A percentile compares a stretch with the other conserved stretches of the same genome.
phyloP scores from a whole-genome alignment of 2,329 filamentous ascomycete species.

The Drechslerella coelobrocha region DNA sequence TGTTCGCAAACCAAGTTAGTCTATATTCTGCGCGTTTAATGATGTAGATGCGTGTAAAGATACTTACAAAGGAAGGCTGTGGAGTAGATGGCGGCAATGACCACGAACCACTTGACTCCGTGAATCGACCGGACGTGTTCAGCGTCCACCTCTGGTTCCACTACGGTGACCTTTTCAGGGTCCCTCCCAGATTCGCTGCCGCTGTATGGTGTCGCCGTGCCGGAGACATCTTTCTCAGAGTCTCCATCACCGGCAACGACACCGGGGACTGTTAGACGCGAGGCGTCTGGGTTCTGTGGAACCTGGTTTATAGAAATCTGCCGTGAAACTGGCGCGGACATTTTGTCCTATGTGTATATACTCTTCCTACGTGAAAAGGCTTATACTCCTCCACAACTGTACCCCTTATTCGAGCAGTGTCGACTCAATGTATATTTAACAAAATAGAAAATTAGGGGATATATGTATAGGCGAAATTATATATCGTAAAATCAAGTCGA shows the following conservation, averaged over 20 bases:
- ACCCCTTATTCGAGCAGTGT: background rate
- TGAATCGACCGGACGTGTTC: constrained; percentile 43
- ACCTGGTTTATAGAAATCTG: constrained; percentile 46
- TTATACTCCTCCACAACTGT: background rate
- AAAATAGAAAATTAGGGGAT: background rate
- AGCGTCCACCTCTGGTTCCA: constrained; percentile 6
- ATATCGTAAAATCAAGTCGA: background rate
- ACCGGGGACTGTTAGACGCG: constrained; percentile 19
- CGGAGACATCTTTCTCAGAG: constrained; percentile 38
- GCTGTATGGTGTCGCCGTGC: constrained; percentile 38
- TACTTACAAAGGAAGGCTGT: constrained; percentile 56
- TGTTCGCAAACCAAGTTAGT: constrained; percentile 34
- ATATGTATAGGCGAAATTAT: background rate
- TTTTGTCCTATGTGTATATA: constrained; percentile 2
- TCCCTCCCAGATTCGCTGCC: constrained; percentile 41
- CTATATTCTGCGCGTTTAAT: background rate
- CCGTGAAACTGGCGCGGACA: constrained; percentile 38
- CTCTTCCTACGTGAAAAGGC: background rate
- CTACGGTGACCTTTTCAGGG: constrained; percentile 25
- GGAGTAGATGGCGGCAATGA: constrained; percentile 54
- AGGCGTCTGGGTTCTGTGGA: constrained; percentile 18
- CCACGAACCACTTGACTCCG: constrained; percentile 53
- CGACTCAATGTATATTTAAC: background rate
- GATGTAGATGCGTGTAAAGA: background rate
- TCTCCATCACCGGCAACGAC: constrained; percentile 17